These are phyloP conservation scores for Hyaloscypha variabilis DNA, from an alignment of 495 filamentous ascomycete species.

Conservation along the genomic window DNA sequence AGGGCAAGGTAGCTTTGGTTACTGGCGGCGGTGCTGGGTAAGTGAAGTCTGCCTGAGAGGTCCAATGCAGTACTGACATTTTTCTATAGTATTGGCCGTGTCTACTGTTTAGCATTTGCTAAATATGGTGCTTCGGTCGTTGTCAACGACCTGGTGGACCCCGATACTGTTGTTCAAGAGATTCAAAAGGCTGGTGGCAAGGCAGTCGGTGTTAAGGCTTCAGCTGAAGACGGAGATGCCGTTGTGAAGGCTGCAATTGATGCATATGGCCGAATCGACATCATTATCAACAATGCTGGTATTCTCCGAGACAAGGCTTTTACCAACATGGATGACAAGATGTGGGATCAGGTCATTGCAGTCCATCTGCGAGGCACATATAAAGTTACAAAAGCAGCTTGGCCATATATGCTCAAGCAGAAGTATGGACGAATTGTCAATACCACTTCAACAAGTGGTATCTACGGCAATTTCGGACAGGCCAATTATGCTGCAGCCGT, in stretches of 20 bases:
- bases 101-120: constrained; percentile 90
- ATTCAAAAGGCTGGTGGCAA: constrained; percentile 89
- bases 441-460: constrained; percentile 94
- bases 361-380: constrained; percentile 96
- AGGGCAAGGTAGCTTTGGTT: constrained; percentile 86
- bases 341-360: constrained; percentile 90
- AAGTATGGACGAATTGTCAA: constrained; percentile 98
- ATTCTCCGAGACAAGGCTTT: constrained; percentile 98
- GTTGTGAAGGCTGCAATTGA: constrained; percentile 94
- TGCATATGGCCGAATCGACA: constrained; percentile 89
- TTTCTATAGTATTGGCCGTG: constrained; percentile 73
- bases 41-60: constrained; percentile 26
- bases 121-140: constrained; percentile 88
- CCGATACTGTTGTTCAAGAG: constrained; percentile 89
- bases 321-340: constrained; percentile 92
- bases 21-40: constrained; percentile 90
- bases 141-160: constrained; percentile 93
- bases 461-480: constrained; percentile 99
- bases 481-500: constrained; percentile 95
- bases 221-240: constrained; percentile 89
- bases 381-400: constrained; percentile 96
- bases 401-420: constrained; percentile 98
- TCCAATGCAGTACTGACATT: not conserved
- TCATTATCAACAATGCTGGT: constrained; percentile 96
- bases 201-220: constrained; percentile 91